Base-by-base conservation (phyloP, 2,329 filamentous ascomycete genomes). In the Orbilia brochopaga region DNA sequence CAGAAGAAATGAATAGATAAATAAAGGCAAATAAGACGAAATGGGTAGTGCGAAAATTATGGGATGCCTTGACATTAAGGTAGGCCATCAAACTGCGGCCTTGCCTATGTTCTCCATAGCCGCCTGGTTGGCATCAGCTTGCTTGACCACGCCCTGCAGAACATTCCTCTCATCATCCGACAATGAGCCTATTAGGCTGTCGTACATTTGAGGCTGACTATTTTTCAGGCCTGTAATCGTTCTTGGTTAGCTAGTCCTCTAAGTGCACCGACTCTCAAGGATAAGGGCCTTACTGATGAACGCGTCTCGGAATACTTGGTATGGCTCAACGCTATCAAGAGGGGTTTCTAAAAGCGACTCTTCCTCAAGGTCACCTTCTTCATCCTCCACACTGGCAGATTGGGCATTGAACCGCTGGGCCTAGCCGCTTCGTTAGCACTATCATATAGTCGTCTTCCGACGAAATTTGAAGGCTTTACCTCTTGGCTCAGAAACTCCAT, bases 301-400 rank as follows among this genome's bases (percentile, higher is more conserved):
- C 17, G 90, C 88, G 73, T 85, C 84, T 79, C 91, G 89, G 85
- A 99, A 97, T 73, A 96, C 83, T 78, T 88, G 86, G 78, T 99
- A 99, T 1, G 93, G 92, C 81, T 99, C 94, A 73, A 99, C 85
- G 81, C 94, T 94, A 80, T 99, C 94, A 23, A 99, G 84, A 15
- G 93, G 92, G 11, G 93, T 96, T 80, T 99, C 94, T 1, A 99
- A 86, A 57, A 97, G 83, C 69, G 91, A 90, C 79, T 92, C 93
- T 77, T 97, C 94, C 79, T 97, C 93, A 17, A 95, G 87, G 51
- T 97, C 88, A 61, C 96, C 92, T 63, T 96, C 92, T 24, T 88
- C 87, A 15, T 85, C 85, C 17, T 80, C 79, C 32, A 85, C 83
- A 88, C 24, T 48, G 21, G 59, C 60, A 27, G 67, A 40, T 17